Evolutionary conservation across 129 eudicot genomes (phyloP).

Genomic region (Helichrysum umbraculigerum): DNA sequence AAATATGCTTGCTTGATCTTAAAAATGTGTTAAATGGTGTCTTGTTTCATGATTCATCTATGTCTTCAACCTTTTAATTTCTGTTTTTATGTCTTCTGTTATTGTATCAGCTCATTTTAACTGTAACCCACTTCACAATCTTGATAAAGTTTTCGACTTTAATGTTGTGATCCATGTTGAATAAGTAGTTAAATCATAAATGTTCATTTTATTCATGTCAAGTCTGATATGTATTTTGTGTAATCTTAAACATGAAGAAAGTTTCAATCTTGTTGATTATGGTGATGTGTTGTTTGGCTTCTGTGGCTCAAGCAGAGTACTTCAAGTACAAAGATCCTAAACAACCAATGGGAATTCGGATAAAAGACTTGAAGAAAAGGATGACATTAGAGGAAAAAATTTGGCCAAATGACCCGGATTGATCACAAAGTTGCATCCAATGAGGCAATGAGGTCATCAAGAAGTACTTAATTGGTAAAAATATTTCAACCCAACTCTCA

Average conservation of each 20-base stretch:
- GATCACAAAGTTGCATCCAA: slow-evolving; percentile 51
- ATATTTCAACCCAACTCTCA: slow-evolving; percentile 2
- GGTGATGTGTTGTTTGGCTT: slow-evolving; percentile 41
- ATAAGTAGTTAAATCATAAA: neutral
- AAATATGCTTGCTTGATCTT: neutral
- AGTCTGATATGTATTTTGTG: neutral
- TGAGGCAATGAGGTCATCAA: slow-evolving; percentile 61
- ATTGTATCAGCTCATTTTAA: neutral
- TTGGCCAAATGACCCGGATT: slow-evolving; percentile 87
- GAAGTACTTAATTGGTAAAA: slow-evolving; percentile 63
- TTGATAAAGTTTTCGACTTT: slow-evolving; percentile 9
- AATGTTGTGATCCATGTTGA: slow-evolving; percentile 9
- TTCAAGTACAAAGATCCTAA: slow-evolving; percentile 70
- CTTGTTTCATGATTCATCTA: slow-evolving; percentile 8
- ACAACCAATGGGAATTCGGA: slow-evolving; percentile 46
- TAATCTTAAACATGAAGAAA: slow-evolving; percentile 31
- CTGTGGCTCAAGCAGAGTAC: slow-evolving; percentile 50
- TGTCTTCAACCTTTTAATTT: neutral
- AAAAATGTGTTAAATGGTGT: slow-evolving; percentile 17
- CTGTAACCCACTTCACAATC: slow-evolving; percentile 1
- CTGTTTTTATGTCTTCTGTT: slow-evolving; percentile 7
- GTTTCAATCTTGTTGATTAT: slow-evolving; percentile 29
- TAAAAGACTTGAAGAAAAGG: slow-evolving; percentile 58
- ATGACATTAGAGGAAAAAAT: slow-evolving; percentile 76
- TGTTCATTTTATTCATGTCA: slow-evolving; percentile 12